phyloP scores from a whole-genome alignment of 257 asterid genomes.

The Paraleonurus japonicus region DNA sequence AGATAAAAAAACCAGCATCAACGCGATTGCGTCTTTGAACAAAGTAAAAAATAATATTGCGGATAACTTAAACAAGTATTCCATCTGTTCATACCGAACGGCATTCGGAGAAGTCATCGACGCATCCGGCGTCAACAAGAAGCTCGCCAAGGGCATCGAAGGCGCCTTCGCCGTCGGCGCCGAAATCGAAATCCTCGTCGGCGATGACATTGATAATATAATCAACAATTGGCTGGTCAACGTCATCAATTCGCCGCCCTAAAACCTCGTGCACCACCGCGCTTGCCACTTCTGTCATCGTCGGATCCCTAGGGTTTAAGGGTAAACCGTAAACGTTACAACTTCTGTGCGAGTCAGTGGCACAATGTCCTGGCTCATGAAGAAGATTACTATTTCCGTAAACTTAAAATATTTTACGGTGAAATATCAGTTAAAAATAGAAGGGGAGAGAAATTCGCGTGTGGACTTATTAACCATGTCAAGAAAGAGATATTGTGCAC shows the following conservation, averaged over 20 bases:
- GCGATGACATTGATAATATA: constrained; percentile 90
- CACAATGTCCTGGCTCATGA: too few species aligned
- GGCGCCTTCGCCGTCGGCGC: constrained; percentile 90
- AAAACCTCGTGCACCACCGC: constrained; percentile 77
- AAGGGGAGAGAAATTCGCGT: too few species aligned
- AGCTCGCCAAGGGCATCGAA: constrained; percentile 89
- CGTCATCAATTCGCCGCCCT: constrained; percentile 70
- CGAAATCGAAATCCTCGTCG: constrained; percentile 97
- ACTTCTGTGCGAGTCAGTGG: too few species aligned
- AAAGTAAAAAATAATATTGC: neutral
- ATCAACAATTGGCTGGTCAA: constrained; percentile 88
- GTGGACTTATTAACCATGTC: too few species aligned
- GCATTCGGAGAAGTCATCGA: constrained; percentile 68
- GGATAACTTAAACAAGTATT: neutral
- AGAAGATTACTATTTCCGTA: too few species aligned
- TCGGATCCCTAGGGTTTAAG: constrained; percentile 33
- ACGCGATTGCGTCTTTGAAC: neutral
- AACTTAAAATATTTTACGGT: too few species aligned
- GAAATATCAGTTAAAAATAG: too few species aligned
- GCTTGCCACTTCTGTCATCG: constrained; percentile 91
- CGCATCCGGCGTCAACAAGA: constrained; percentile 83
- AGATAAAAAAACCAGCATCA: neutral
- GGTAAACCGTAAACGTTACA: neutral
- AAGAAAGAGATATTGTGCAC: too few species aligned
- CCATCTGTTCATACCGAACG: constrained; percentile 54